Evolutionary conservation across 192 early-diverging fungal species (phyloP).

Genomic region (Entomortierella parvispora): DNA sequence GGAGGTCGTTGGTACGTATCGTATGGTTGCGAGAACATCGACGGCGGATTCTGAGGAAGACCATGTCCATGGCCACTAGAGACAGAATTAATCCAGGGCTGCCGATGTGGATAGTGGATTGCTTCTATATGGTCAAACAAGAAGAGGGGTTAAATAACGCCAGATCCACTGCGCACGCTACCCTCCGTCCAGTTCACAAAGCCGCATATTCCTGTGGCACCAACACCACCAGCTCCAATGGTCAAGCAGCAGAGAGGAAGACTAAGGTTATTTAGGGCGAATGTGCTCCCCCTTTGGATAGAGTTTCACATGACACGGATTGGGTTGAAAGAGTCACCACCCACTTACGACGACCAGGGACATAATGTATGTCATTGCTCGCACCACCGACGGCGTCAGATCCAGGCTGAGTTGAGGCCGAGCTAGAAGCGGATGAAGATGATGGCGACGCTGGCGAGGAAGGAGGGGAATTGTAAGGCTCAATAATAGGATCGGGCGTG

Average conservation of each 20-base stretch:
- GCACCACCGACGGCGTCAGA: neutral
- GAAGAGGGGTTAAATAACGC: neutral
- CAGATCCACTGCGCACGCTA: neutral
- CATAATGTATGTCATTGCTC: conserved; percentile 3
- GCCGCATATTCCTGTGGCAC: too few species aligned
- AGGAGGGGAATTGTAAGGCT: conserved; percentile 21
- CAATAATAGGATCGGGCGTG: conserved; percentile 48
- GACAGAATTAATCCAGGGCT: conserved; percentile 46
- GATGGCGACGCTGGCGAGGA: conserved; percentile 10
- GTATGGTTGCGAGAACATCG: conserved; percentile 51
- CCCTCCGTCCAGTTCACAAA: neutral
- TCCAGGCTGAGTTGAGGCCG: neutral
- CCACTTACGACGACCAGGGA: conserved; percentile 45
- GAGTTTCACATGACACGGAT: conserved; percentile 41
- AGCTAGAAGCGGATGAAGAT: conserved; percentile 1
- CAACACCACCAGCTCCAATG: too few species aligned
- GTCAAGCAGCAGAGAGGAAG: too few species aligned
- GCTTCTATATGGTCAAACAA: conserved; percentile 22
- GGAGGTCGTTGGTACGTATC: conserved; percentile 42
- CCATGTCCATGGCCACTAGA: conserved; percentile 35
- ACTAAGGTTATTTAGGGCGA: too few species aligned
- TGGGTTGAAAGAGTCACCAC: neutral
- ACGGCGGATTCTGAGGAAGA: conserved; percentile 25
- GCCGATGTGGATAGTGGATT: conserved; percentile 50
- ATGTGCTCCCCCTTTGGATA: conserved; percentile 2